phyloP scores from a whole-genome alignment of 1,139 yeast genomes.

The Candida neerlandica region DNA sequence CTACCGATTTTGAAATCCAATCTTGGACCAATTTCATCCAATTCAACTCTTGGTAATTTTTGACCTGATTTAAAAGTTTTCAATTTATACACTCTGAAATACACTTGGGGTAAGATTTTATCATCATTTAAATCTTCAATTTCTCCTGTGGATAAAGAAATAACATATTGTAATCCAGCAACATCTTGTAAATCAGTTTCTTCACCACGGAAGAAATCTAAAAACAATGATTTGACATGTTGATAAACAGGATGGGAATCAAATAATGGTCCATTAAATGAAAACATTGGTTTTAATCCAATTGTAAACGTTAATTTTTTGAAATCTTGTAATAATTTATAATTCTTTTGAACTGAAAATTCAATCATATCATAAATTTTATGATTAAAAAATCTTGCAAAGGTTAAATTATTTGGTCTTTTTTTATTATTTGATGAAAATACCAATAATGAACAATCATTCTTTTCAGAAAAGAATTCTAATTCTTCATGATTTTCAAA shows the following conservation, averaged over 20 bases:
- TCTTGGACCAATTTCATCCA: conserved; percentile 95
- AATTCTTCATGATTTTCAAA: conserved; percentile 88
- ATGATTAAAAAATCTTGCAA: conserved; percentile 85
- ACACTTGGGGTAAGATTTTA: conserved; percentile 64
- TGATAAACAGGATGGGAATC: conserved; percentile 85
- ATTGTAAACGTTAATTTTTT: conserved; percentile 76
- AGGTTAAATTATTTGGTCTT: conserved; percentile 89
- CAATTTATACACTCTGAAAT: conserved; percentile 88
- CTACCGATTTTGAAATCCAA: conserved; percentile 92
- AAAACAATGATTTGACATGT: conserved; percentile 83
- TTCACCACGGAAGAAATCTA: conserved; percentile 92
- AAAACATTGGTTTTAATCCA: conserved; percentile 93
- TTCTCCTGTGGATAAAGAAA: conserved; percentile 77
- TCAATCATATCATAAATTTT: conserved; percentile 95
- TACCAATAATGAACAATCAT: conserved; percentile 86
- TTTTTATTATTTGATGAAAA: conserved; percentile 83
- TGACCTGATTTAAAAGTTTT: conserved; percentile 83
- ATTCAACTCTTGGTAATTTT: conserved; percentile 89
- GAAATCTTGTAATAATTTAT: conserved; percentile 78
- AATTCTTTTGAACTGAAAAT: conserved; percentile 68
- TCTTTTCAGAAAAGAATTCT: conserved; percentile 93
- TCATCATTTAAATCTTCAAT: conserved; percentile 32
- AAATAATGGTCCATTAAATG: conserved; percentile 90
- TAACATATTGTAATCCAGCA: conserved; percentile 90
- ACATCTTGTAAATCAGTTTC: conserved; percentile 85